Conservation (phyloP, 2,329 filamentous ascomycete genomes). For the Clathrospora elynae region DNA sequence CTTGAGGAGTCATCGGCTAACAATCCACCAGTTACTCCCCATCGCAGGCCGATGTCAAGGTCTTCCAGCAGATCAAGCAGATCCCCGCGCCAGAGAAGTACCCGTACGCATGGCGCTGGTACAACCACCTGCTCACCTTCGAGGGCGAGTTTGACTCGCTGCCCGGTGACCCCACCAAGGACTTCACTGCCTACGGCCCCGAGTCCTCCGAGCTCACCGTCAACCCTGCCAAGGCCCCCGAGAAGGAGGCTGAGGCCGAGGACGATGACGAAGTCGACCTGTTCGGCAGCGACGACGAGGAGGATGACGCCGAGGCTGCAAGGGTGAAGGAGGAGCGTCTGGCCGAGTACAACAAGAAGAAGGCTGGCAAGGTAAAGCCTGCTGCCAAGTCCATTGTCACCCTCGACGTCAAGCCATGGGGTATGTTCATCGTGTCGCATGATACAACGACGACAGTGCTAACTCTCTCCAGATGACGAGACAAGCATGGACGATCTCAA, state of each 20-base stretch:
- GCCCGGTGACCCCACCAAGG: constrained; percentile 86
- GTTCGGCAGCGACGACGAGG: constrained; percentile 89
- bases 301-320: constrained; percentile 70
- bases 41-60: constrained; percentile 93
- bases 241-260: constrained; percentile 60
- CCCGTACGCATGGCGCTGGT: constrained; percentile 95
- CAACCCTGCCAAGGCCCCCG: constrained; percentile 85
- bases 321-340: constrained; percentile 86
- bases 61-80: constrained; percentile 85
- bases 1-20: constrained; percentile 30
- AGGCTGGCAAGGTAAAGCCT: constrained; percentile 88
- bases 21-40: constrained; percentile 61
- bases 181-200: constrained; percentile 89
- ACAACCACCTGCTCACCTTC: constrained; percentile 96
- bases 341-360: constrained; percentile 95
- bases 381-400: constrained; percentile 96
- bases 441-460: constrained; percentile 12
- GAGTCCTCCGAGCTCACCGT: constrained; percentile 76
- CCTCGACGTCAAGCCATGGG: constrained; percentile 97
- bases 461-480: constrained; percentile 72
- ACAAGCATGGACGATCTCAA: constrained; percentile 87
- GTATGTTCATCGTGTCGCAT: constrained; percentile 61
- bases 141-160: constrained; percentile 91
- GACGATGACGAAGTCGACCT: constrained; percentile 80
- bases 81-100: constrained; percentile 82